Conservation (phyloP, 371 early-diverging fungal species). For the Apophysomyces ossiformis region DNA sequence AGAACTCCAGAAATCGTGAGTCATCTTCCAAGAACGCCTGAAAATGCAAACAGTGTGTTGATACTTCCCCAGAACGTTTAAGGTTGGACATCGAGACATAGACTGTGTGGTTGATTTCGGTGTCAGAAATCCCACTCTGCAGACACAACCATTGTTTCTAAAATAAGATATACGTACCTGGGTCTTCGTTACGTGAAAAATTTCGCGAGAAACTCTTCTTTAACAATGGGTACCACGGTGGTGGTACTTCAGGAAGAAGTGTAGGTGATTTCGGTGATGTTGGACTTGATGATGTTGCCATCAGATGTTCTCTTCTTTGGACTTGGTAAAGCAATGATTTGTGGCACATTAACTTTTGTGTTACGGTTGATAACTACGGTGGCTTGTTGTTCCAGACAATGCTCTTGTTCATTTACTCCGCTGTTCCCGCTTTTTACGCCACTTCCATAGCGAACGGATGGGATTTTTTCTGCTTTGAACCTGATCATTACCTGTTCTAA, state of each 20-base stretch:
- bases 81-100: slow-evolving; percentile 55
- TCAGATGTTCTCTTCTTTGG: background rate
- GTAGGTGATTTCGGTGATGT: slow-evolving; percentile 22
- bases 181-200: slow-evolving; percentile 18
- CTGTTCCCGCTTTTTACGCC: background rate
- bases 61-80: slow-evolving; percentile 50
- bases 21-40: slow-evolving; percentile 61
- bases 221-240: slow-evolving; percentile 28
- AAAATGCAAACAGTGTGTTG: slow-evolving; percentile 56
- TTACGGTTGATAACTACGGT: background rate
- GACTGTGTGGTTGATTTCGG: slow-evolving; percentile 22
- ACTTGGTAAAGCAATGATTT: background rate
- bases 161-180: slow-evolving; percentile 17
- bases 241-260: slow-evolving; percentile 17
- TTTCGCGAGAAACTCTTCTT: slow-evolving; percentile 27
- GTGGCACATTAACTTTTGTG: background rate
- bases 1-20: slow-evolving; percentile 56
- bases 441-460: background rate
- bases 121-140: background rate
- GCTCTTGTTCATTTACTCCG: background rate
- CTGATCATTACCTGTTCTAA: too few relatives aligned
- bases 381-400: slow-evolving; percentile 3
- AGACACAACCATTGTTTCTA: background rate
- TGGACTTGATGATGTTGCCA: background rate
- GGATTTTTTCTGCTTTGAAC: background rate